These are phyloP conservation scores for Fusarium scirpi DNA, from an alignment of 2,329 filamentous ascomycete genomes.

Conservation along the genomic window DNA sequence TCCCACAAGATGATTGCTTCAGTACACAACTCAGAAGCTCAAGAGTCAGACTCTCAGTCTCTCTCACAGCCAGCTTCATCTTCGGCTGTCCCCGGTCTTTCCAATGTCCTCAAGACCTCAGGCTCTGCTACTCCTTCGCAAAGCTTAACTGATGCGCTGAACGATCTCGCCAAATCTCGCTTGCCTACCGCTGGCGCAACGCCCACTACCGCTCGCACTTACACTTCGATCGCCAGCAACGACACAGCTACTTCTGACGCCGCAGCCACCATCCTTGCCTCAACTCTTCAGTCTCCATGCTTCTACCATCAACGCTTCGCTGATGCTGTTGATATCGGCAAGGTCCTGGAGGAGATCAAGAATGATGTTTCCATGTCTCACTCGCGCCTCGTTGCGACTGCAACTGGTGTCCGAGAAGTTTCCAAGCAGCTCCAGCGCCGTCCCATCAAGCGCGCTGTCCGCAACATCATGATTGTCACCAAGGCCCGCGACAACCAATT, in stretches of 20 bases:
- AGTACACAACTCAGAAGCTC: conserved; percentile 53
- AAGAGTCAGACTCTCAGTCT: conserved; percentile 51
- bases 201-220: conserved; percentile 40
- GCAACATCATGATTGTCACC: conserved; percentile 97
- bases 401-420: conserved; percentile 93
- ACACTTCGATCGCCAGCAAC: conserved; percentile 25
- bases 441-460: conserved; percentile 90
- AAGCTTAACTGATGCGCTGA: conserved; percentile 72
- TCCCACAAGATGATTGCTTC: conserved; percentile 63
- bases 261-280: conserved; percentile 32
- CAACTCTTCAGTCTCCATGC: conserved; percentile 86
- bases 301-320: conserved; percentile 99
- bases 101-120: conserved; percentile 40
- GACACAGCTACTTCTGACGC: conserved; percentile 29
- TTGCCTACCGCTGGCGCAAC: conserved; percentile 46
- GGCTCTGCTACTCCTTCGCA: conserved; percentile 63
- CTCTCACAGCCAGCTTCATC: conserved; percentile 12
- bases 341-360: conserved; percentile 93
- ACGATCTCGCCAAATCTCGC: conserved; percentile 62
- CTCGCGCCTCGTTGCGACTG: conserved; percentile 93
- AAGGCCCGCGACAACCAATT: conserved; percentile 96
- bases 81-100: conserved; percentile 11
- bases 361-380: conserved; percentile 92
- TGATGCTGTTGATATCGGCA: conserved; percentile 93
- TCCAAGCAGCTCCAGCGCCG: conserved; percentile 93